Percentiles rank a stretch among this genome's conserved stretches.
Conservation (phyloP, 2,329 filamentous ascomycete genomes). For the Neofusicoccum sp. region DNA sequence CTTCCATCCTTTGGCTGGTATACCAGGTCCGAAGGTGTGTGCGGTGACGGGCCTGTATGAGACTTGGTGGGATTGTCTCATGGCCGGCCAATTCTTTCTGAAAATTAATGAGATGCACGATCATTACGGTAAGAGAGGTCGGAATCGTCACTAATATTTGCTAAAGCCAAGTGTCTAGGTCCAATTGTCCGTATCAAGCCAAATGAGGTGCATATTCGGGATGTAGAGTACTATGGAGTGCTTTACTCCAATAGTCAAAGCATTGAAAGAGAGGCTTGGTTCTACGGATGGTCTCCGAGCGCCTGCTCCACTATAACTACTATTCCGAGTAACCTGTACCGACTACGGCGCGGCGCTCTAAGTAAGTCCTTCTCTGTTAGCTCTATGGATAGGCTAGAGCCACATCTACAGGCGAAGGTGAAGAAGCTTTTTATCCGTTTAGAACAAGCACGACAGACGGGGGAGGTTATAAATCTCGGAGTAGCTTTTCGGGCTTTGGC, state of each 20-base stretch:
- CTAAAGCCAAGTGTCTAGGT: constrained; percentile 19
- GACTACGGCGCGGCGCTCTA: constrained; percentile 19
- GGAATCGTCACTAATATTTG: too few relatives aligned
- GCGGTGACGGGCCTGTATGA: constrained; percentile 18
- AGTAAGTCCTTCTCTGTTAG: constrained; percentile 19
- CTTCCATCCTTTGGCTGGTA: constrained; percentile 13
- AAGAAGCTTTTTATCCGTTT: constrained; percentile 19
- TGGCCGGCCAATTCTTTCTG: not conserved
- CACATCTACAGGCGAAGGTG: constrained; percentile 16
- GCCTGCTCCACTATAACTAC: constrained; percentile 3
- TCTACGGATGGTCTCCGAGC: not conserved
- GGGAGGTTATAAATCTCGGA: not conserved
- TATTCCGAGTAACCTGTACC: constrained; percentile 22
- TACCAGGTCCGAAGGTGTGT: constrained; percentile 19
- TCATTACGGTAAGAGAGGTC: not conserved
- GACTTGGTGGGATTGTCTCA: constrained; percentile 13
- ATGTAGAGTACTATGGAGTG: constrained; percentile 26
- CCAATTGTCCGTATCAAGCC: constrained; percentile 35
- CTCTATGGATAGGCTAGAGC: constrained; percentile 14
- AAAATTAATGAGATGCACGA: constrained; percentile 1
- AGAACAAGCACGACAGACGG: not conserved
- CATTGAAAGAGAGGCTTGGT: constrained; percentile 20
- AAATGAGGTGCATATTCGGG: constrained; percentile 30
- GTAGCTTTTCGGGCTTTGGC: not conserved
- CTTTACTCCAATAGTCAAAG: constrained; percentile 1